phyloP scores from a whole-genome alignment of 148 eudicot genomes.

The Rhododendron williamsianum region DNA sequence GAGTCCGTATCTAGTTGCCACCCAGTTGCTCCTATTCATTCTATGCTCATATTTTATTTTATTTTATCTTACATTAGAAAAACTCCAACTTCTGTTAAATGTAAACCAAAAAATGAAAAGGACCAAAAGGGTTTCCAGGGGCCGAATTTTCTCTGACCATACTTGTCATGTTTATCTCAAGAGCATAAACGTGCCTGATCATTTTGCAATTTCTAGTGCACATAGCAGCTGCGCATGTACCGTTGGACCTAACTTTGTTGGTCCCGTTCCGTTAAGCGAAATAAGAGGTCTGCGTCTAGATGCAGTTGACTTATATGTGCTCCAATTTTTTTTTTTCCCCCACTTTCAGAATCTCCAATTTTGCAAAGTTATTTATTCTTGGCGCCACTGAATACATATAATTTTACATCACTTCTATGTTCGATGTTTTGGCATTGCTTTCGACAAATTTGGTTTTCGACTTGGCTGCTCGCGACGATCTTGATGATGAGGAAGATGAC shows the following conservation, averaged over 20 bases:
- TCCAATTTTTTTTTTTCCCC: not conserved
- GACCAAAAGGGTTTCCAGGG: not conserved
- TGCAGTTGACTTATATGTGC: not conserved
- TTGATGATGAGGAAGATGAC: constrained; percentile 43
- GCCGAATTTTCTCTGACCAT: not conserved
- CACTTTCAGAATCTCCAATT: not conserved
- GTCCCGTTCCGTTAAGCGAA: too few relatives aligned
- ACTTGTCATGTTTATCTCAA: not conserved
- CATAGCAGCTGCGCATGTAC: too few relatives aligned
- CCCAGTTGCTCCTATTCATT: too few relatives aligned
- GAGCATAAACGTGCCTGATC: too few relatives aligned
- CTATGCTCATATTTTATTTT: not conserved
- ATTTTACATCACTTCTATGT: constrained; percentile 18
- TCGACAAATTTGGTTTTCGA: constrained; percentile 30
- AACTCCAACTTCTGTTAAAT: not conserved
- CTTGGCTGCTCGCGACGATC: constrained; percentile 47
- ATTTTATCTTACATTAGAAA: not conserved
- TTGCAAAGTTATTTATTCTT: not conserved
- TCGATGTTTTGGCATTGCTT: not conserved
- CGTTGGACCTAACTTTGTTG: too few relatives aligned
- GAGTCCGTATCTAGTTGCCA: too few relatives aligned
- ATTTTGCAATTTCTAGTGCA: not conserved
- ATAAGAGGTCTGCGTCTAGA: not conserved
- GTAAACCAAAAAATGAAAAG: not conserved
- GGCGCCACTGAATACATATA: not conserved